phyloP scores from a whole-genome alignment of 495 filamentous ascomycete genomes.

The Tuber borchii region DNA sequence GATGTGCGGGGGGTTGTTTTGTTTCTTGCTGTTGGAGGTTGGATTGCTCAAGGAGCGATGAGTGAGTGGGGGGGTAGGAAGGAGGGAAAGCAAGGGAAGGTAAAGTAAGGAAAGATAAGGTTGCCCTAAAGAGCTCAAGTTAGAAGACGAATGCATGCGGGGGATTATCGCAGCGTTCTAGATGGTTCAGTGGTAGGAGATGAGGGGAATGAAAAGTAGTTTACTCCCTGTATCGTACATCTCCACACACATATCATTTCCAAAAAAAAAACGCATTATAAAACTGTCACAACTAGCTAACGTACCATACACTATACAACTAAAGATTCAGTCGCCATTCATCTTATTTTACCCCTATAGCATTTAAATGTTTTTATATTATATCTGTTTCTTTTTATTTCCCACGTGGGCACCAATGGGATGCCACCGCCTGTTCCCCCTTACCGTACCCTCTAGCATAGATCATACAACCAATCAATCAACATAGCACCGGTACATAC shows the following conservation, averaged over 20 bases:
- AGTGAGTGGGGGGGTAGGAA: background rate
- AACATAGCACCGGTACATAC: background rate
- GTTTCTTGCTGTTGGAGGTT: background rate
- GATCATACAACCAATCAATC: background rate
- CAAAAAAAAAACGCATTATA: background rate
- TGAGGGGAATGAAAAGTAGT: background rate
- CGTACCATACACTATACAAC: background rate
- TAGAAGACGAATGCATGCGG: background rate
- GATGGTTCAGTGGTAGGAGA: background rate
- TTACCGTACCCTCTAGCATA: background rate
- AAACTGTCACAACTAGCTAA: background rate
- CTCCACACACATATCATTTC: background rate
- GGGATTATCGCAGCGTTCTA: background rate
- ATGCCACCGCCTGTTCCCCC: background rate
- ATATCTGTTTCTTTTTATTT: background rate
- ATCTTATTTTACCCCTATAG: background rate
- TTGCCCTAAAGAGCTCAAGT: background rate
- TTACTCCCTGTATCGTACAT: background rate
- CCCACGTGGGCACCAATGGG: no score
- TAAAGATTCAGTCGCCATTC: background rate
- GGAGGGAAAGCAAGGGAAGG: background rate
- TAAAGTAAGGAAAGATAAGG: background rate
- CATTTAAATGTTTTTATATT: background rate
- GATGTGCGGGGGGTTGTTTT: background rate
- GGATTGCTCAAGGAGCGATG: background rate